These are phyloP conservation scores for Xylaria sp. DNA, from an alignment of 2,329 filamentous ascomycete genomes.

Conservation along the genomic window DNA sequence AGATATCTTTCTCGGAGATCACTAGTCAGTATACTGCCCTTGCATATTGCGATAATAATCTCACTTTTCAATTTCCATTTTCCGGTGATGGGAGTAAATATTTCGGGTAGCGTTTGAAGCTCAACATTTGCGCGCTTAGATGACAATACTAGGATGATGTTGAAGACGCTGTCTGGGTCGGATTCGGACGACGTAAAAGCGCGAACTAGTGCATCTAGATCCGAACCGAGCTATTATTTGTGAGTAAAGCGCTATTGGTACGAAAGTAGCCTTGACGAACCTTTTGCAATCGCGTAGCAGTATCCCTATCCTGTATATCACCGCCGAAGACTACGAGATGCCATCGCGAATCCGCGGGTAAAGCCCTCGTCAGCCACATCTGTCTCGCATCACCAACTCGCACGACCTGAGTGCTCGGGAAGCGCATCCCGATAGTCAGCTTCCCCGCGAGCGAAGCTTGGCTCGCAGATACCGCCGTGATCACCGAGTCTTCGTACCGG, in stretches of 20 bases:
- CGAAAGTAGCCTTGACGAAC: conserved; percentile 38
- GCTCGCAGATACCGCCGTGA: conserved; percentile 49
- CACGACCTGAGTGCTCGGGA: conserved; percentile 69
- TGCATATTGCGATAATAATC: conserved; percentile 15
- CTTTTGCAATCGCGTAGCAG: conserved; percentile 45
- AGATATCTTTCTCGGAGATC: conserved; percentile 60
- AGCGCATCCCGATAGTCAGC: conserved; percentile 64
- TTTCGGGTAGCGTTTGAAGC: conserved; percentile 63
- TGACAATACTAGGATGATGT: conserved; percentile 65
- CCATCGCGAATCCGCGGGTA: conserved; percentile 60
- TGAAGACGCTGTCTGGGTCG: conserved; percentile 67
- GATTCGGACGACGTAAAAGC: conserved; percentile 56
- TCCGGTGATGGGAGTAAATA: conserved; percentile 67
- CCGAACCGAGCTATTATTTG: conserved; percentile 38
- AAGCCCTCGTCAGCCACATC: conserved; percentile 62
- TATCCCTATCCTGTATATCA: conserved; percentile 54
- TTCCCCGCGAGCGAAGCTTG: conserved; percentile 54
- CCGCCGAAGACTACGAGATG: conserved; percentile 66
- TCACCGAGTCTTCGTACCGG: conserved; percentile 65
- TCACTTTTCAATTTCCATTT: conserved; percentile 66
- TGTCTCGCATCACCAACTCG: conserved; percentile 69
- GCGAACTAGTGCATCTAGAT: conserved; percentile 45
- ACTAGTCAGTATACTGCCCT: neutral
- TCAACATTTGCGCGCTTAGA: conserved; percentile 61
- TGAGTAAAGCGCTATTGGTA: conserved; percentile 11